Base-by-base conservation (phyloP, 1,284 basidiomycete genomes). In the Fistulina hepatica region DNA sequence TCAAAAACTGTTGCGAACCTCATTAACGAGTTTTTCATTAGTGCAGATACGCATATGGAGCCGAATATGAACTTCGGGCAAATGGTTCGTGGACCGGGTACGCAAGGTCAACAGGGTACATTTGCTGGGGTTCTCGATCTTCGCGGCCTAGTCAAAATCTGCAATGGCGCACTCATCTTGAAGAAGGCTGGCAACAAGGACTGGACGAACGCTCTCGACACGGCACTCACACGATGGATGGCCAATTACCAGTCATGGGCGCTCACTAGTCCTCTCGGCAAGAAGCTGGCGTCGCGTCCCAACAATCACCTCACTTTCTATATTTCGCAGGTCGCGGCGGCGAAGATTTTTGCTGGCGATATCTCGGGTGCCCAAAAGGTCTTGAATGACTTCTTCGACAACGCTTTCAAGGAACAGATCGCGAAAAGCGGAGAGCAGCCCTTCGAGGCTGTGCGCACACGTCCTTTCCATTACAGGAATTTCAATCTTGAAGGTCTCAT, bases 31-130 rank as follows among this genome's bases (percentile, higher is more conserved):
- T 74, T 70, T 53, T 79, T 79, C 59, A 52, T 78, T 24, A 53
- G 67, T 36, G 37, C 63, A 1, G 49, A 53, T 8, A 77, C 71
- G 1, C 55, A 51, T n/a, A 74, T 80, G 69, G 70, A 73, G 48
- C 75, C 77, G 12, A 70, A 75, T 50, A 57, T 78, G 48, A 65
- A 73, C 45, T 81, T 64, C 45, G 75, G 71, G 0, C 77, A 81
- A 54, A 54, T 75, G 22, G 60, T 73, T 16, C 69, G 77, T 11
- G 76, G 77, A 1, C 73, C 73, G 8, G 67, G 63, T 1, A 49
- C 55, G 16, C 53, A 50, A 6, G 63, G 65, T 28, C 56, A 61
- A 42, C 44, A 49, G 10, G 73, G 73, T 16, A 65, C 70, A 11
- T 73, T 67, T 49, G 73, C 71, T 13, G 75, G 75, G 2, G 52